A percentile compares a stretch with the other conserved stretches of the same genome.
phyloP scores from a whole-genome alignment of 2,329 filamentous ascomycete species.

The Zymoseptoria passerinii region DNA sequence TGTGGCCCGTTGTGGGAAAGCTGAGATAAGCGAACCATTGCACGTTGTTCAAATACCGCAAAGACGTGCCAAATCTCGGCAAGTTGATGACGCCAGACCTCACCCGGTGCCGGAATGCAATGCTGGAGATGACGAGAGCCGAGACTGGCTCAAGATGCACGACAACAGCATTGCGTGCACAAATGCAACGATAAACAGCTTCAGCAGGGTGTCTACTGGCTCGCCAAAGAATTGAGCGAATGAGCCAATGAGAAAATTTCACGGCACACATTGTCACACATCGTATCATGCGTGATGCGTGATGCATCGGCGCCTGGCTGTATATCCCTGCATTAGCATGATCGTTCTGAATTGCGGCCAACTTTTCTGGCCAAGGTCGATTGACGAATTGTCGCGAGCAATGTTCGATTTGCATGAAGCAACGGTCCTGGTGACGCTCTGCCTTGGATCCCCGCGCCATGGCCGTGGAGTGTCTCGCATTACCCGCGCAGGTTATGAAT shows the following conservation, averaged over 20 bases:
- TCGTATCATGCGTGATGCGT: neutral
- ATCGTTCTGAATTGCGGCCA: neutral
- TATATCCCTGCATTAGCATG: neutral
- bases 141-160: neutral
- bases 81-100: neutral
- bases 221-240: neutral
- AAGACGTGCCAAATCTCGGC: neutral
- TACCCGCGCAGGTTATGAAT: neutral
- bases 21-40: neutral
- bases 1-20: neutral
- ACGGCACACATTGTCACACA: neutral
- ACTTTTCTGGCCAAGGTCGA: neutral
- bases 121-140: neutral
- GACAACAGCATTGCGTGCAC: too few species aligned
- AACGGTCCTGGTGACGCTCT: neutral
- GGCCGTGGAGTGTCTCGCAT: neutral
- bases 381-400: neutral
- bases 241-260: neutral
- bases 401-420: neutral
- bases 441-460: neutral
- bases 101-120: neutral
- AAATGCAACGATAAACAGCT: neutral
- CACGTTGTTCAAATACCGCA: neutral
- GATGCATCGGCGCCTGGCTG: neutral
- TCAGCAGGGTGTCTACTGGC: neutral